phyloP scores from a whole-genome alignment of 1,284 basidiomycete species.

The Trametes polyzona region DNA sequence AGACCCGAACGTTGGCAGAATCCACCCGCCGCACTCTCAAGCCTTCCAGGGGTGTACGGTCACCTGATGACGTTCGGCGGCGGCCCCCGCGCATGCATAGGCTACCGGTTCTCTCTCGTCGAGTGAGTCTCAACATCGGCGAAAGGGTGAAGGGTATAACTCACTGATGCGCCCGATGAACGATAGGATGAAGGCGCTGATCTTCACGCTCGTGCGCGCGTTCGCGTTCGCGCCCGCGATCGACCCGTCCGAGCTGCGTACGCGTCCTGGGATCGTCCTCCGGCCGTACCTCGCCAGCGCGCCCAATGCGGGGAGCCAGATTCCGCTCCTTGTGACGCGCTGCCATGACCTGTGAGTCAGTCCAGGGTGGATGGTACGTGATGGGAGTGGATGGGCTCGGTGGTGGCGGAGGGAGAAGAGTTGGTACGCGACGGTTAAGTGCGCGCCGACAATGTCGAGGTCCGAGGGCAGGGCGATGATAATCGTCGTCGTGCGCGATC shows the following conservation, averaged over 20 bases:
- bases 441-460: too few relatives aligned
- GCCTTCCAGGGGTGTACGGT: constrained; percentile 60
- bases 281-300: neutral
- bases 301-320: neutral
- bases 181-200: constrained; percentile 51
- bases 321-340: too few relatives aligned
- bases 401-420: too few relatives aligned
- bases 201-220: constrained; percentile 60
- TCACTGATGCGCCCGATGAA: constrained; percentile 44
- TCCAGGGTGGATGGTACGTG: too few relatives aligned
- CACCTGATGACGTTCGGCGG: constrained; percentile 62
- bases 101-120: constrained; percentile 68
- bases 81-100: constrained; percentile 64
- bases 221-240: constrained; percentile 60
- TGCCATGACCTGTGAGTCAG: too few relatives aligned
- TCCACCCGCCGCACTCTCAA: constrained; percentile 44
- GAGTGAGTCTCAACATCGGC: too few relatives aligned
- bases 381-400: too few relatives aligned
- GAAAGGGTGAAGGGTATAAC: too few relatives aligned
- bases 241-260: constrained; percentile 29
- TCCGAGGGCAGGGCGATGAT: too few relatives aligned
- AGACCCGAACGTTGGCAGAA: constrained; percentile 64
- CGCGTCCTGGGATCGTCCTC: neutral
- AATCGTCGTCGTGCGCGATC: too few relatives aligned
- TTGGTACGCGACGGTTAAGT: too few relatives aligned